Conservation (phyloP, 208 protist genomes). For the Crithidia thermophila region DNA sequence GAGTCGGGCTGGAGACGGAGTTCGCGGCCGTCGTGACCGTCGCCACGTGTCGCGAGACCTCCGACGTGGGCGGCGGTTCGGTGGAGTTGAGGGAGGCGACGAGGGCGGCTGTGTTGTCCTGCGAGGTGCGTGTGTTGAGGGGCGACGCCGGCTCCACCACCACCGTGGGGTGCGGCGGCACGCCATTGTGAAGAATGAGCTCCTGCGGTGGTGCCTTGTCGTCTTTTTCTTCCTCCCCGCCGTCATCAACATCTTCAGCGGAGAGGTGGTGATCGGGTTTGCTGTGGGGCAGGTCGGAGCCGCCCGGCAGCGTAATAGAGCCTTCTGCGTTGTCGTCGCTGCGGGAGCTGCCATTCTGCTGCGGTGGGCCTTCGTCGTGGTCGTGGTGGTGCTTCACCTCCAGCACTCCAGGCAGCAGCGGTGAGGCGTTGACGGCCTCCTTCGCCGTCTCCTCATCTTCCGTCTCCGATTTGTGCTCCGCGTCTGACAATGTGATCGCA, state of each 20-base stretch:
- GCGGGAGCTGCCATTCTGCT: not conserved
- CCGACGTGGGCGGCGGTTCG: not conserved
- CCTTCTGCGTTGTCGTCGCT: not conserved
- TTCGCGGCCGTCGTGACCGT: too few species aligned
- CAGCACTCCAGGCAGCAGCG: not conserved
- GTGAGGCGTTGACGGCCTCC: not conserved
- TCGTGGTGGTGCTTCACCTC: not conserved
- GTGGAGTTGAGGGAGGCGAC: not conserved
- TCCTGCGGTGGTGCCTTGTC: not conserved
- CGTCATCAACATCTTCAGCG: not conserved
- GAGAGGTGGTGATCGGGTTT: not conserved
- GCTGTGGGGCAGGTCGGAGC: not conserved
- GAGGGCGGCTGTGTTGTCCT: not conserved
- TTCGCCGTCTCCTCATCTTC: too few species aligned
- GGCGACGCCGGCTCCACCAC: not conserved
- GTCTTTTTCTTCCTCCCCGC: too few species aligned
- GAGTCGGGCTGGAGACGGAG: not conserved
- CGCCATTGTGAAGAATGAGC: not conserved
- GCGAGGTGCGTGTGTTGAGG: not conserved
- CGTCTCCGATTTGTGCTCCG: not conserved
- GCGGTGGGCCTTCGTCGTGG: not conserved
- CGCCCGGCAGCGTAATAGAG: slow-evolving; percentile 6
- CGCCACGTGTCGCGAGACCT: not conserved
- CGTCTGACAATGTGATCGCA: not conserved
- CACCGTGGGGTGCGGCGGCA: not conserved